Percentiles rank a stretch among this genome's conserved stretches.
phyloP scores from a whole-genome alignment of 1,284 basidiomycete species.

The Trichosporon coremiiforme region DNA sequence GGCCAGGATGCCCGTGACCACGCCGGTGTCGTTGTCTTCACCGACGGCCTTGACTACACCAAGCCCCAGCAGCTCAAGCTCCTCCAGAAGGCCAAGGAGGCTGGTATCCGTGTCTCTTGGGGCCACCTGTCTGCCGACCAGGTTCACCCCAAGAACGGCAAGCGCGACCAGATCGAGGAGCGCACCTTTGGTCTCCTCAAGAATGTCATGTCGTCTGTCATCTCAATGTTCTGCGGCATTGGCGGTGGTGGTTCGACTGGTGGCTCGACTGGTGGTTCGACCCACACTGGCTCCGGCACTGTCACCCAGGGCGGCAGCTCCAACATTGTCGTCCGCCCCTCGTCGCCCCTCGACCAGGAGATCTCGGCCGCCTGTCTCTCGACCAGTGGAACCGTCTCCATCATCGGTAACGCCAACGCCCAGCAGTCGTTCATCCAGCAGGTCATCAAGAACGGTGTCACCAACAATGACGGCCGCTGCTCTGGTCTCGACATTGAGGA shows the following conservation, averaged over 20 bases:
- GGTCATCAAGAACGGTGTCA: constrained; percentile 27
- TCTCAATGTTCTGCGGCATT: constrained; percentile 5
- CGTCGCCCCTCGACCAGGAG: constrained; percentile 13
- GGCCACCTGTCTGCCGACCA: constrained; percentile 20
- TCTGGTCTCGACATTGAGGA: constrained; percentile 15
- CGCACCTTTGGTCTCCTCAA: constrained; percentile 7
- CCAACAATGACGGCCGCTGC: constrained; percentile 28
- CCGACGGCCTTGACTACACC: constrained; percentile 20
- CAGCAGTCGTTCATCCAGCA: constrained; percentile 20
- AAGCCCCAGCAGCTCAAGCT: constrained; percentile 15
- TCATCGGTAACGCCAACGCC: constrained; percentile 13
- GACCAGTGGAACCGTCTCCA: constrained; percentile 20
- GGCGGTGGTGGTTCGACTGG: background rate
- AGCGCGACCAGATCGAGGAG: background rate
- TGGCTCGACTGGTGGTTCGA: background rate
- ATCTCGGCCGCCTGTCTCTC: constrained; percentile 22
- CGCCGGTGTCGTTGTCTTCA: constrained; percentile 23
- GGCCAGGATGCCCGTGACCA: background rate
- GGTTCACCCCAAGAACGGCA: background rate
- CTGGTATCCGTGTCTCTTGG: constrained; percentile 21
- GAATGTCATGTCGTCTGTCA: constrained; percentile 1
- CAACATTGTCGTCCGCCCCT: constrained; percentile 13
- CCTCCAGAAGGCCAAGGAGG: constrained; percentile 9
- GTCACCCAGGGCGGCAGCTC: background rate
- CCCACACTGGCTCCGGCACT: background rate